These are phyloP conservation scores for Jamesozyma spencerorum DNA, from an alignment of 805 yeast species.

Conservation along the genomic window DNA sequence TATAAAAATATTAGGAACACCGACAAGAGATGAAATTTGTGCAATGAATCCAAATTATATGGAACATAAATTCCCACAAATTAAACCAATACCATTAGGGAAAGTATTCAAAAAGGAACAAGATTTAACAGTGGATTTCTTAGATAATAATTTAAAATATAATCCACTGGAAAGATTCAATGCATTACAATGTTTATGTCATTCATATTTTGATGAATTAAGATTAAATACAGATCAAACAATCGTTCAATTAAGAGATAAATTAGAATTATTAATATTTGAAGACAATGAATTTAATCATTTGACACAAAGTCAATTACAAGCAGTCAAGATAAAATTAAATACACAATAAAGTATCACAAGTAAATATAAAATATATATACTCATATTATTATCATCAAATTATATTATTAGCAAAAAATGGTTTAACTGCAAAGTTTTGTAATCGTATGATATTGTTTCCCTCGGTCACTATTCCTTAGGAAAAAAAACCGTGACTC, in stretches of 20 bases:
- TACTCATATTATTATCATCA: too few relatives aligned
- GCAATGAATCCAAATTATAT: slow-evolving; percentile 95
- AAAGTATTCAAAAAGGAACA: slow-evolving; percentile 51
- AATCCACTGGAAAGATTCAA: slow-evolving; percentile 58
- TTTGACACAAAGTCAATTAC: slow-evolving; percentile 21
- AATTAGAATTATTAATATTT: slow-evolving; percentile 22
- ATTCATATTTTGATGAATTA: slow-evolving; percentile 27
- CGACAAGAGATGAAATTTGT: slow-evolving; percentile 81
- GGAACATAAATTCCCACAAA: slow-evolving; percentile 92
- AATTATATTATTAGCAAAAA: too few relatives aligned
- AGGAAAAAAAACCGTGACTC: too few relatives aligned
- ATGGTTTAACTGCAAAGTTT: too few relatives aligned
- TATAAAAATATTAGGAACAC: slow-evolving; percentile 92
- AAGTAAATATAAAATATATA: neutral
- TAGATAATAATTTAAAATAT: slow-evolving; percentile 52
- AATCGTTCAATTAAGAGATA: slow-evolving; percentile 6
- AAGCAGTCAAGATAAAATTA: slow-evolving; percentile 19
- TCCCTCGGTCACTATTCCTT: too few relatives aligned
- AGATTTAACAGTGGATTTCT: slow-evolving; percentile 43
- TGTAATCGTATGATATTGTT: too few relatives aligned
- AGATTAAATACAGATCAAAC: slow-evolving; percentile 17
- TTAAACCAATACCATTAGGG: slow-evolving; percentile 64
- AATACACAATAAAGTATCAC: neutral
- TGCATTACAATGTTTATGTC: slow-evolving; percentile 35
- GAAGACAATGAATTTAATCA: slow-evolving; percentile 23